Conservation (phyloP, 768 basidiomycete genomes). For the Coprinellus aureogranulatus region DNA sequence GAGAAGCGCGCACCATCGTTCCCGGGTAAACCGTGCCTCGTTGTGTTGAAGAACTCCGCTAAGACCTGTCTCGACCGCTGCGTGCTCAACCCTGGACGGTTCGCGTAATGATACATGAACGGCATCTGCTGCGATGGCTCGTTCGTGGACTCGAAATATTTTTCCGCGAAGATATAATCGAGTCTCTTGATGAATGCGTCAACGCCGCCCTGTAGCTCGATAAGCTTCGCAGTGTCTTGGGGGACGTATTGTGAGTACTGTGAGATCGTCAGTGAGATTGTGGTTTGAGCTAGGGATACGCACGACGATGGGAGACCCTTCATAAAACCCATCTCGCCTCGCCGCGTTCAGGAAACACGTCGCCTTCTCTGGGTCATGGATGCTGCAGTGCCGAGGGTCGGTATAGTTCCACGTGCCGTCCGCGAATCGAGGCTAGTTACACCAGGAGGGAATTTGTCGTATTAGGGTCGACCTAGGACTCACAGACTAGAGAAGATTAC, state of each 20-base stretch:
- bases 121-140: slow-evolving; percentile 70
- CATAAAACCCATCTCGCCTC: slow-evolving; percentile 63
- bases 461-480: no score
- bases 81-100: slow-evolving; percentile 57
- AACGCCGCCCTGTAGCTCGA: slow-evolving; percentile 58
- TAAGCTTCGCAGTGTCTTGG: slow-evolving; percentile 62
- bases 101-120: slow-evolving; percentile 69
- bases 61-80: slow-evolving; percentile 56
- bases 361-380: slow-evolving; percentile 54
- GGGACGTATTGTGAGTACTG: slow-evolving; percentile 49
- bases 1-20: slow-evolving; percentile 52
- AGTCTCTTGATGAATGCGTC: slow-evolving; percentile 53
- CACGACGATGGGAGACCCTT: slow-evolving; percentile 61
- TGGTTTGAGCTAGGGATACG: slow-evolving; percentile 12
- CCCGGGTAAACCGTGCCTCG: slow-evolving; percentile 56
- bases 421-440: slow-evolving; percentile 48
- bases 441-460: no score
- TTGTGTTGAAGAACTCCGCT: slow-evolving; percentile 54
- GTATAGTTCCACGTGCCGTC: slow-evolving; percentile 63
- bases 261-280: neutral
- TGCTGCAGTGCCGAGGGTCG: slow-evolving; percentile 65
- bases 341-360: slow-evolving; percentile 60
- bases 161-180: slow-evolving; percentile 57
- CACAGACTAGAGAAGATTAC: slow-evolving; percentile 23
- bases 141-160: slow-evolving; percentile 61